Base-by-base conservation (phyloP, 305 asterid genomes). In the Withania somnifera region DNA sequence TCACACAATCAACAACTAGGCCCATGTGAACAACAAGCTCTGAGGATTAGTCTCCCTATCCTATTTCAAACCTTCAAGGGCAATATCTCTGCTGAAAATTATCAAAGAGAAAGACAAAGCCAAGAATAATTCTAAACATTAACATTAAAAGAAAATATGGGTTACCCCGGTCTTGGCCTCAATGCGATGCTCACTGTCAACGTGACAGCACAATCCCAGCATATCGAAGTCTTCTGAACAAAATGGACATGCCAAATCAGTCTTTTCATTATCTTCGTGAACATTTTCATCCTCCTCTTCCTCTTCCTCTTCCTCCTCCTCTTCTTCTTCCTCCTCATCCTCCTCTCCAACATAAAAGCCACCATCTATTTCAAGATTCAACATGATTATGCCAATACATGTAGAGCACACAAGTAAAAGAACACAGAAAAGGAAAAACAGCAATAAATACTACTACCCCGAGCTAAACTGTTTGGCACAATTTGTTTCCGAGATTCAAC, bases 131-230 rank as follows among this genome's bases (percentile, higher is more conserved):
- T 50, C 47, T 24, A 19, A 64, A 24, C 36, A 54, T 56, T 2
- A 57, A 47, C 51, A 40, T 11, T n/a, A 22, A 38, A 58, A 57
- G 26, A 22, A 9, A 42, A 61, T 14, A 56, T 50, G 20, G 61
- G 69, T 42, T 28, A 95, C 98, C 94, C 92, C 92, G 19, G 94
- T 90, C 84, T 88, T 93, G 71, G 89, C 95, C 88, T 93, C 98
- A 88, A 87, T 68, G 19, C 93, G 95, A 84, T 95, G 98, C 81
- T 89, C 97, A 79, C 93, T 89, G 81, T 95, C 98, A 81, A 95
- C 88, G 91, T 95, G 98, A 88, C 98, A 93, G 84, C 94, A 95
- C 86, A 95, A 86, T 19, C 94, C 98, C 5, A 95, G 89, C 30
- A 93, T 91, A 84, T 95, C 98, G 28, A 92, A 93, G 86, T 95